A percentile compares a stretch with the other conserved stretches of the same genome.
These are phyloP conservation scores for Nidularia sp. DNA, from an alignment of 768 basidiomycete species.

Conservation along the genomic window DNA sequence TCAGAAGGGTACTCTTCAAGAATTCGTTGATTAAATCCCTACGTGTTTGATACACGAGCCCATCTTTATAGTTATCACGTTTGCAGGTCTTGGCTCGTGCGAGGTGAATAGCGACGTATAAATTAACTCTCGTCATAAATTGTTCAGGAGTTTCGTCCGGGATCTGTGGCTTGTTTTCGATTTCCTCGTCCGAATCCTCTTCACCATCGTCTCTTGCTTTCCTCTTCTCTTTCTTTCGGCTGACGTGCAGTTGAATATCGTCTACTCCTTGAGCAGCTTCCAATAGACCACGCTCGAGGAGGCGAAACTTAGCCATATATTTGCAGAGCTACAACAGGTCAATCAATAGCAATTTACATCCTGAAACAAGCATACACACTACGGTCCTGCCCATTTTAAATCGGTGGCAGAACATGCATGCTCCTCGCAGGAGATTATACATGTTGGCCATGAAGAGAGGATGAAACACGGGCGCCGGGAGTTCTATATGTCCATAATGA, in stretches of 20 bases:
- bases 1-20: slow-evolving; percentile 59
- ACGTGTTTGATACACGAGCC: slow-evolving; percentile 80
- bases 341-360: slow-evolving; percentile 2
- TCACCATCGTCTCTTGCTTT: slow-evolving; percentile 30
- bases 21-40: slow-evolving; percentile 83
- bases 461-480: slow-evolving; percentile 93
- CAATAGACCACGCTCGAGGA: slow-evolving; percentile 87
- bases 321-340: slow-evolving; percentile 57
- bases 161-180: slow-evolving; percentile 38
- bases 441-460: slow-evolving; percentile 93
- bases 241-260: slow-evolving; percentile 47
- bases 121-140: slow-evolving; percentile 58
- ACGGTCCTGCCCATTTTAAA: slow-evolving; percentile 78
- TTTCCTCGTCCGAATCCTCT: slow-evolving; percentile 32
- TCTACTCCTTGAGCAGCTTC: slow-evolving; percentile 78
- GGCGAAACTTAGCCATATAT: slow-evolving; percentile 80
- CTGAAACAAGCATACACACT: slow-evolving; percentile 33
- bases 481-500: slow-evolving; percentile 96
- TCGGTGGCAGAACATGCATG: slow-evolving; percentile 91
- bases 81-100: slow-evolving; percentile 45
- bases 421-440: slow-evolving; percentile 81
- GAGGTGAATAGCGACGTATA: slow-evolving; percentile 61
- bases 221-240: slow-evolving; percentile 20
- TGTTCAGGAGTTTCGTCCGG: slow-evolving; percentile 56
- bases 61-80: slow-evolving; percentile 87